These are phyloP conservation scores for Sporothrix protearum DNA, from an alignment of 2,329 filamentous ascomycete species.

Conservation along the genomic window DNA sequence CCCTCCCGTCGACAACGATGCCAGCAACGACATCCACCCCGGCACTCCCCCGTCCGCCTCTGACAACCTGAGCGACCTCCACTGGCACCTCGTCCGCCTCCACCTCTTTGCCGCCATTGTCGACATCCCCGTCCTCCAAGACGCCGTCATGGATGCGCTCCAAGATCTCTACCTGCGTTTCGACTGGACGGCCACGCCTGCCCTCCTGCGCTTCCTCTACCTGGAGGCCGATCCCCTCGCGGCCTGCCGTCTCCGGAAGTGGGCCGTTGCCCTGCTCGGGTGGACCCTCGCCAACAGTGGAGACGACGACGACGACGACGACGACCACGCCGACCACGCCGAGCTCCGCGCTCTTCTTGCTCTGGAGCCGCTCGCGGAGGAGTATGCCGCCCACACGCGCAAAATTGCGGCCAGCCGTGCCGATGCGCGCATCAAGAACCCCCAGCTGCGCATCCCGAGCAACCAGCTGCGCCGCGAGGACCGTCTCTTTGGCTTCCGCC, in stretches of 20 bases:
- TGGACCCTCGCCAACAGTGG: conserved; percentile 46
- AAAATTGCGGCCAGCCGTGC: conserved; percentile 52
- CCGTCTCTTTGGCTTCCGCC: conserved; percentile 57
- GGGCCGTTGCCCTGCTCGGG: conserved; percentile 60
- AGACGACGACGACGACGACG: conserved; percentile 31
- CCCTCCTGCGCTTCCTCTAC: conserved; percentile 52
- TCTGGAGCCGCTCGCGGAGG: conserved; percentile 46
- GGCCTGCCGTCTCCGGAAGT: conserved; percentile 53
- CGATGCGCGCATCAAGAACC: conserved; percentile 56
- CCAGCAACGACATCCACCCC: background rate
- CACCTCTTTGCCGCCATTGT: conserved; percentile 56
- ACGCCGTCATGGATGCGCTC: conserved; percentile 55
- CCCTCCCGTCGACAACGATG: background rate
- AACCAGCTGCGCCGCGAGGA: conserved; percentile 55
- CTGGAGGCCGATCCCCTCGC: conserved; percentile 49
- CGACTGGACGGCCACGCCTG: conserved; percentile 56
- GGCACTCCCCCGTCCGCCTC: conserved; percentile 23
- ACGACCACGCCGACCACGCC: too few species aligned
- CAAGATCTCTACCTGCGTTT: conserved; percentile 57
- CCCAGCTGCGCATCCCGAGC: conserved; percentile 55
- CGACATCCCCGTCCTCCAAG: conserved; percentile 50
- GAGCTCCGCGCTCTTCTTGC: conserved; percentile 41
- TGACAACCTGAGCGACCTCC: conserved; percentile 40
- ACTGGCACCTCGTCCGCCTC: conserved; percentile 55
- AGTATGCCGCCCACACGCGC: conserved; percentile 51